Evolutionary conservation across 805 yeast species (phyloP).

Genomic region (Torulaspora quercuum): DNA sequence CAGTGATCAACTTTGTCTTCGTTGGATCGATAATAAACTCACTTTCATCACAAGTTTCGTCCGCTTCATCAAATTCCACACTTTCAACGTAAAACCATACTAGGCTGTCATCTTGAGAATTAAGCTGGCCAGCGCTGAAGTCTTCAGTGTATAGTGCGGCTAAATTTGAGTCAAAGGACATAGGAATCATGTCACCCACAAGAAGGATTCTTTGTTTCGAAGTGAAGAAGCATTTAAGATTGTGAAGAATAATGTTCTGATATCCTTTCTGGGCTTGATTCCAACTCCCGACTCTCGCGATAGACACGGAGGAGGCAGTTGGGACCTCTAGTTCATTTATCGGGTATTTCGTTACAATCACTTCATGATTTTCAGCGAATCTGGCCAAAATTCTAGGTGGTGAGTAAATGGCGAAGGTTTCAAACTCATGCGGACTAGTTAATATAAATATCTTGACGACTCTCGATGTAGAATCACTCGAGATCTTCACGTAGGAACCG

Average conservation of each 20-base stretch:
- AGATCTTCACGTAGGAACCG: constrained; percentile 23
- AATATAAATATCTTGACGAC: constrained; percentile 25
- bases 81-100: constrained; percentile 80
- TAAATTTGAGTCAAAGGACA: constrained; percentile 55
- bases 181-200: constrained; percentile 68
- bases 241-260: constrained; percentile 45
- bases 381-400: constrained; percentile 28
- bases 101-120: constrained; percentile 54
- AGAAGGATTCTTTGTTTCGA: constrained; percentile 53
- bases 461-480: constrained; percentile 5
- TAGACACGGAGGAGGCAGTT: constrained; percentile 24
- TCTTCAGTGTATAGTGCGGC: constrained; percentile 19
- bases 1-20: constrained; percentile 63
- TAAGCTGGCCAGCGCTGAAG: constrained; percentile 2
- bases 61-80: constrained; percentile 35
- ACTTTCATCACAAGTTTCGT: constrained; percentile 4
- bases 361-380: constrained; percentile 13
- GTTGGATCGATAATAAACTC: constrained; percentile 64
- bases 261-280: constrained; percentile 29
- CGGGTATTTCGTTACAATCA: constrained; percentile 13
- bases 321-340: constrained; percentile 13
- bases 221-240: constrained; percentile 62
- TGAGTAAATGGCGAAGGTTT: constrained; percentile 16
- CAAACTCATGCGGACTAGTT: constrained; percentile 24
- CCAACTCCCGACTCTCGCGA: constrained; percentile 31